phyloP scores from a whole-genome alignment of 768 basidiomycete species.

The Phylloporus rhodoxanthus region DNA sequence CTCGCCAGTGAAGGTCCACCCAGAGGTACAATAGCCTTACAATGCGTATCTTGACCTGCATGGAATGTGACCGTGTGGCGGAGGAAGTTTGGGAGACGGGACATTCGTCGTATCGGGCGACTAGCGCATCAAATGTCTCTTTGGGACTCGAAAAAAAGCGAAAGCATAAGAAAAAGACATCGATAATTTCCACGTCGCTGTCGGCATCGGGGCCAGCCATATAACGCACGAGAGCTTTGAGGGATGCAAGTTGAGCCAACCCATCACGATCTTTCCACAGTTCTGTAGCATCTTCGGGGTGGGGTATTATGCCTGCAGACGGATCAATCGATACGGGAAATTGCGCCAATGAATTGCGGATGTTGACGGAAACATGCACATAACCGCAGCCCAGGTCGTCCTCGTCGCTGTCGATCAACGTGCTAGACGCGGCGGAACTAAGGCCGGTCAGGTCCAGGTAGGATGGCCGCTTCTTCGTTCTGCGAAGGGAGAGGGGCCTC shows the following conservation, averaged over 20 bases:
- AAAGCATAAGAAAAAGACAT: slow-evolving; percentile 66
- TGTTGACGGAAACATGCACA: slow-evolving; percentile 20
- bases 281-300: slow-evolving; percentile 27
- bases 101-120: slow-evolving; percentile 45
- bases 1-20: slow-evolving; percentile 66
- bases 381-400: slow-evolving; percentile 16
- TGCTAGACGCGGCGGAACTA: slow-evolving; percentile 17
- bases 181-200: slow-evolving; percentile 38
- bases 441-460: neutral
- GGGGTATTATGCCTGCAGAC: slow-evolving; percentile 26
- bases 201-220: slow-evolving; percentile 39
- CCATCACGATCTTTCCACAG: slow-evolving; percentile 25
- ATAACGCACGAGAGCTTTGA: slow-evolving; percentile 41
- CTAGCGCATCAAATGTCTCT: slow-evolving; percentile 39
- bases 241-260: slow-evolving; percentile 31
- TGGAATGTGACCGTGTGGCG: slow-evolving; percentile 38
- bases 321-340: slow-evolving; percentile 25
- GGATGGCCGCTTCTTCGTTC: slow-evolving; percentile 5
- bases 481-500: slow-evolving; percentile 11
- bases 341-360: slow-evolving; percentile 24
- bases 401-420: slow-evolving; percentile 13
- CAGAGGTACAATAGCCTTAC: slow-evolving; percentile 59
- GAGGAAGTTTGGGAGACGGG: slow-evolving; percentile 15
- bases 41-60: slow-evolving; percentile 52
- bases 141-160: slow-evolving; percentile 56